Evolutionary conservation across 139 green algal species (phyloP).

Genomic region (Tetraselmis striata): DNA sequence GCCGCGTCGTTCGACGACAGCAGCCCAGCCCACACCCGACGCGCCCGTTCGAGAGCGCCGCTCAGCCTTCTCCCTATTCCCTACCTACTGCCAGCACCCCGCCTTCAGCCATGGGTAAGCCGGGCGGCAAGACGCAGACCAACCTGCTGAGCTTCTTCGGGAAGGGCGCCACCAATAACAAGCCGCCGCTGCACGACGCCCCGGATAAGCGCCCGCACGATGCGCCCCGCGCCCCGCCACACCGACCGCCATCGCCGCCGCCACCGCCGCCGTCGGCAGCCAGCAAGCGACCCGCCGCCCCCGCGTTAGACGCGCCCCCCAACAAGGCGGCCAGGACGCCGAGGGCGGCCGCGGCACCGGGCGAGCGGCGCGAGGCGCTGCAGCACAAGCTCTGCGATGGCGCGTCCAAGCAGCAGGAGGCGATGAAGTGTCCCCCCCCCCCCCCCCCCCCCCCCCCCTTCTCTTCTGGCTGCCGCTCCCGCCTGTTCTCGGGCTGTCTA

Average conservation of each 20-base stretch:
- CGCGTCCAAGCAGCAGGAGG: background rate
- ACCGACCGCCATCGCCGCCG: background rate
- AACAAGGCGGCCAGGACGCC: background rate
- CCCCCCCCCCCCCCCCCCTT: too few species aligned
- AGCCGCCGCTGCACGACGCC: background rate
- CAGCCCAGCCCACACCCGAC: too few species aligned
- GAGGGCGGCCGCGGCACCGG: too few species aligned
- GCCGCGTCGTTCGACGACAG: too few species aligned
- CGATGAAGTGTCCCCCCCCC: background rate
- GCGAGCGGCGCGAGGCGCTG: background rate
- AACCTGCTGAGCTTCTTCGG: background rate
- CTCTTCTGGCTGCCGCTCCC: too few species aligned
- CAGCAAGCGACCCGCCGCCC: background rate
- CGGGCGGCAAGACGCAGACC: background rate
- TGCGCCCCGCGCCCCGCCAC: background rate
- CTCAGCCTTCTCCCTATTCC: too few species aligned
- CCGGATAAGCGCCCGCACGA: too few species aligned
- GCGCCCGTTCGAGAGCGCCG: too few species aligned
- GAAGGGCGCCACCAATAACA: background rate
- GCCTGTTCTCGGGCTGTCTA: too few species aligned
- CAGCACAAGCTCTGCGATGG: background rate
- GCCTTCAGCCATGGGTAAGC: too few species aligned
- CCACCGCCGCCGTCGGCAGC: background rate
- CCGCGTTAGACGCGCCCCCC: background rate
- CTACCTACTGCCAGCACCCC: too few species aligned